Evolutionary conservation across 768 basidiomycete genomes (phyloP).

Genomic region (Macrolepiota dolichaula): DNA sequence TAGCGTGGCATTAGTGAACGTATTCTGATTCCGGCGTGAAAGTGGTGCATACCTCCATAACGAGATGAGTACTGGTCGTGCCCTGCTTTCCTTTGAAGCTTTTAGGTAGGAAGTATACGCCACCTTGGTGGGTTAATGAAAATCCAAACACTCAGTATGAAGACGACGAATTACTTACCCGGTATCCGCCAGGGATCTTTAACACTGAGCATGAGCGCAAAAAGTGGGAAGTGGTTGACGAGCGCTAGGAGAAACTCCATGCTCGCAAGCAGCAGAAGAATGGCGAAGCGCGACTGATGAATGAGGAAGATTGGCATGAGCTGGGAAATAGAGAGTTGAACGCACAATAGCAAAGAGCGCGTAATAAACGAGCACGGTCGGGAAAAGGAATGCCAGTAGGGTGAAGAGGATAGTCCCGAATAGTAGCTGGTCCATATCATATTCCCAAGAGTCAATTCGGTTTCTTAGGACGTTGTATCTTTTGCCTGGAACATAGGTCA

Average conservation of each 20-base stretch:
- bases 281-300: conserved; percentile 27
- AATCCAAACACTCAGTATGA: too few species aligned
- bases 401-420: conserved; percentile 91
- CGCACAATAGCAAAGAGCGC: conserved; percentile 68
- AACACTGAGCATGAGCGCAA: conserved; percentile 75
- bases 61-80: conserved; percentile 20
- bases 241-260: conserved; percentile 69
- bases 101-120: conserved; percentile 15
- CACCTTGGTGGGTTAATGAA: conserved; percentile 21
- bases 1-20: conserved; percentile 19
- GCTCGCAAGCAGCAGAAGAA: conserved; percentile 56
- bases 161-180: conserved; percentile 38
- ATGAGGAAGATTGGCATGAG: conserved; percentile 42
- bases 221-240: conserved; percentile 92
- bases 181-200: conserved; percentile 86
- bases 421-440: conserved; percentile 91
- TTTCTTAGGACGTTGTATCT: conserved; percentile 83
- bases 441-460: conserved; percentile 87
- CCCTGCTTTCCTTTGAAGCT: neutral
- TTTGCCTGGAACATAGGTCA: conserved; percentile 56
- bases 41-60: conserved; percentile 27
- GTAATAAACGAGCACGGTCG: conserved; percentile 87
- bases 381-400: conserved; percentile 73
- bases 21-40: neutral
- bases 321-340: neutral